A percentile compares a stretch with the other conserved stretches of the same genome.
Evolutionary conservation across 257 asterid genomes (phyloP).

Genomic region (Plantago major): DNA sequence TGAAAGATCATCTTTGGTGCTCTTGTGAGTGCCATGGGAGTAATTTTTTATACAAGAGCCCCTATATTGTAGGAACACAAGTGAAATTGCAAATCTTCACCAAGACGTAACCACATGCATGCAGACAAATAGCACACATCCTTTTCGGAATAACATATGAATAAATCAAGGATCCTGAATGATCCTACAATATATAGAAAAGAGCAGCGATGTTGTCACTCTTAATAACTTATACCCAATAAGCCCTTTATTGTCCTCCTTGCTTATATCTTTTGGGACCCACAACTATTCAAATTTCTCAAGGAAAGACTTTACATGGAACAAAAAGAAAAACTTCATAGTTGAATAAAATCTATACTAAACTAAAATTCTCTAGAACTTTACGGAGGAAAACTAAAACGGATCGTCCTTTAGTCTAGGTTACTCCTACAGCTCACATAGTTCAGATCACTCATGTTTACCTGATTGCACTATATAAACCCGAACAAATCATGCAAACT

Average conservation of each 20-base stretch:
- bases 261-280: slow-evolving; percentile 10
- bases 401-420: slow-evolving; percentile 1
- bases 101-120: no score
- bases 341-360: slow-evolving; percentile 1
- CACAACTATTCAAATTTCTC: slow-evolving; percentile 5
- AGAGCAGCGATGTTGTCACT: not conserved
- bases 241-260: slow-evolving; percentile 15
- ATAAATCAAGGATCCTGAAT: not conserved
- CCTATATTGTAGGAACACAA: no score
- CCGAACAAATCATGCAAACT: not conserved
- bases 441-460: slow-evolving; percentile 2
- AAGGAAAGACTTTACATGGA: not conserved
- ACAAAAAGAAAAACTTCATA: not conserved
- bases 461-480: slow-evolving; percentile 4
- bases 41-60: no score
- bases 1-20: no score
- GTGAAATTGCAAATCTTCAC: no score
- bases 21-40: no score
- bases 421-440: slow-evolving; percentile 8
- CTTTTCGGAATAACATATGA: not conserved
- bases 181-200: not conserved
- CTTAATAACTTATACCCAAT: not conserved
- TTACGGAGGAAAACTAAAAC: slow-evolving; percentile 1
- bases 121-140: no score
- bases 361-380: slow-evolving; percentile 6